Conservation (phyloP, 345 rosid genomes). For the Citrus hindsii region DNA sequence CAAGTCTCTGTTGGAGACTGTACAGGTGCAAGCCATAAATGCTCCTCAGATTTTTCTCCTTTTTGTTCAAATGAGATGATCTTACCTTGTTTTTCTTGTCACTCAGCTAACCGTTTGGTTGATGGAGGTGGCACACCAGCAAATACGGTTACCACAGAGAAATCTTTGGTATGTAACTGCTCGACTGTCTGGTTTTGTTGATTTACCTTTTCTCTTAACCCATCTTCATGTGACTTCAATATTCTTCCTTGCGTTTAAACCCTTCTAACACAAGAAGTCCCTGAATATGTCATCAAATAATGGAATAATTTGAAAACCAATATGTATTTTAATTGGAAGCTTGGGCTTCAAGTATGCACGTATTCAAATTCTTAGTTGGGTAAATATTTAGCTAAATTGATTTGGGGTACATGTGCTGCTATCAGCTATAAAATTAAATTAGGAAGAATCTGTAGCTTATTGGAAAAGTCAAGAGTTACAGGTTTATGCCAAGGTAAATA, state of each 20-base stretch:
- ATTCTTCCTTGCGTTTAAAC: not conserved
- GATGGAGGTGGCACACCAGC: constrained; percentile 44
- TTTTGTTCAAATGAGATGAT: constrained; percentile 3
- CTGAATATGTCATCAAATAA: not conserved
- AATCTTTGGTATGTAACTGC: constrained; percentile 51
- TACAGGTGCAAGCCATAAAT: constrained; percentile 42
- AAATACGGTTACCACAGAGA: constrained; percentile 39
- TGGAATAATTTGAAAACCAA: not conserved
- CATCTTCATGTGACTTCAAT: not conserved
- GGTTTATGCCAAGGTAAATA: not conserved
- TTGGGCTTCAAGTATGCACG: not conserved
- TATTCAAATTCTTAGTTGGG: not conserved
- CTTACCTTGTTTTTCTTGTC: constrained; percentile 16
- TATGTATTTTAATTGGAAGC: not conserved
- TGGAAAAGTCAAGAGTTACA: not conserved
- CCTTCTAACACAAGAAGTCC: not conserved
- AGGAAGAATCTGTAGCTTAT: not conserved
- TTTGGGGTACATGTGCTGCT: not conserved
- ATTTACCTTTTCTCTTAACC: not conserved
- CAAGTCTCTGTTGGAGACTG: constrained; percentile 50
- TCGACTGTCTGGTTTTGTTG: not conserved
- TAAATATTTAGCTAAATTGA: not conserved
- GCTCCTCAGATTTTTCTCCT: not conserved
- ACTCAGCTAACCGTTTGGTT: constrained; percentile 38
- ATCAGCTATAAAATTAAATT: not conserved